phyloP scores from a whole-genome alignment of 1,284 basidiomycete genomes.

The Abortiporus biennis region DNA sequence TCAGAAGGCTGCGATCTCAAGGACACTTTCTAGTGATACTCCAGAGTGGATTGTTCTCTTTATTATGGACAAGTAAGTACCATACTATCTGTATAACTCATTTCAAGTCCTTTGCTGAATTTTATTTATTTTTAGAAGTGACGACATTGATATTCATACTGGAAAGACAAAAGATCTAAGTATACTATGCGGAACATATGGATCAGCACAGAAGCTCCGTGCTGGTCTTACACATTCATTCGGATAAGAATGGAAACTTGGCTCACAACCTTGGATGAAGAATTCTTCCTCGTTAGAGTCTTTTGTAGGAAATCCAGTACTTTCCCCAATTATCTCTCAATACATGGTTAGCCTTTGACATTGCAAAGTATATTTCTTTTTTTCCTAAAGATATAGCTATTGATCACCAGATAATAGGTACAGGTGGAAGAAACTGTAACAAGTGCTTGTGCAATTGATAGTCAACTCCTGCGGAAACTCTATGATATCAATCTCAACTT shows the following conservation, averaged over 20 bases:
- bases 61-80: conserved; percentile 16
- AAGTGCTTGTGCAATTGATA: conserved; percentile 14
- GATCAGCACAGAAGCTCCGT: conserved; percentile 19
- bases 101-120: background rate
- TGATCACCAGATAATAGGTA: conserved; percentile 5
- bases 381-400: background rate
- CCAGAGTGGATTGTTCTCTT: conserved; percentile 17
- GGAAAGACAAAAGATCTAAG: conserved; percentile 10
- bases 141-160: conserved; percentile 15
- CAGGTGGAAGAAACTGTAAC: conserved; percentile 10
- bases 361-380: conserved; percentile 6
- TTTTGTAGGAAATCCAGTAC: conserved; percentile 15
- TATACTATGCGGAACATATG: conserved; percentile 9
- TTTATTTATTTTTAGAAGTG: conserved; percentile 12
- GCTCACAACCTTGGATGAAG: conserved; percentile 14
- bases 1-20: too few relatives aligned
- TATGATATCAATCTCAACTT: background rate
- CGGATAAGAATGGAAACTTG: conserved; percentile 13
- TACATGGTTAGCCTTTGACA: conserved; percentile 21
- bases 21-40: too few relatives aligned
- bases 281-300: conserved; percentile 5
- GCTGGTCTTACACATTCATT: conserved; percentile 20
- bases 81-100: too few relatives aligned
- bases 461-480: background rate
- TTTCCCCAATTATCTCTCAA: conserved; percentile 15